These are phyloP conservation scores for Noccaea bulbosa DNA, from an alignment of 345 rosid genomes.

Conservation along the genomic window DNA sequence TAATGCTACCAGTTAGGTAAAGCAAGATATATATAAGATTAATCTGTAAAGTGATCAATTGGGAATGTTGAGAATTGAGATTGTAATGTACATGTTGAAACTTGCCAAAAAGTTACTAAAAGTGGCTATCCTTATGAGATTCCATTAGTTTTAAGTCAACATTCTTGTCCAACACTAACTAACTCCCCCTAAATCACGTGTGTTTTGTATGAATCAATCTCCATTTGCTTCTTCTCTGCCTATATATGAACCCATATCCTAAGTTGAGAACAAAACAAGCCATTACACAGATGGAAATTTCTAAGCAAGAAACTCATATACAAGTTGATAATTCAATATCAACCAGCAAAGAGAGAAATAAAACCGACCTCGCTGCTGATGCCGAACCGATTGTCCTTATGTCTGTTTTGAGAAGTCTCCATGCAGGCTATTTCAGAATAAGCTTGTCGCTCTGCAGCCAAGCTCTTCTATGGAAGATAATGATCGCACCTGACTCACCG, in stretches of 20 bases:
- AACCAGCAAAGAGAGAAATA: conserved; percentile 22
- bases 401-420: conserved; percentile 45
- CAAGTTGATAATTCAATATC: conserved; percentile 14
- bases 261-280: conserved; percentile 31
- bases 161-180: conserved; percentile 31
- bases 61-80: conserved; percentile 10
- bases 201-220: conserved; percentile 28
- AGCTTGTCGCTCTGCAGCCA: conserved; percentile 61
- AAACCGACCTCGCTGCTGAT: conserved; percentile 1
- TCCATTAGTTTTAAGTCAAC: conserved; percentile 31
- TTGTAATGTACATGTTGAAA: conserved; percentile 15
- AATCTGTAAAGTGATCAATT: conserved; percentile 2
- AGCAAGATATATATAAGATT: conserved; percentile 30
- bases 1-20: conserved; percentile 42
- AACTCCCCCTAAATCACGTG: conserved; percentile 34
- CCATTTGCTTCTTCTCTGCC: conserved; percentile 18
- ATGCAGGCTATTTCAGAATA: conserved; percentile 64
- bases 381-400: conserved; percentile 33
- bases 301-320: conserved; percentile 37
- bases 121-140: conserved; percentile 28
- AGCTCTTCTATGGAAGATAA: conserved; percentile 58
- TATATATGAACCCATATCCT: conserved; percentile 26
- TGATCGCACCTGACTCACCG: conserved; percentile 36
- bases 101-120: conserved; percentile 21
- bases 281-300: conserved; percentile 26